phyloP scores from a whole-genome alignment of 2,329 filamentous ascomycete species.

The Colletotrichum tropicicola region DNA sequence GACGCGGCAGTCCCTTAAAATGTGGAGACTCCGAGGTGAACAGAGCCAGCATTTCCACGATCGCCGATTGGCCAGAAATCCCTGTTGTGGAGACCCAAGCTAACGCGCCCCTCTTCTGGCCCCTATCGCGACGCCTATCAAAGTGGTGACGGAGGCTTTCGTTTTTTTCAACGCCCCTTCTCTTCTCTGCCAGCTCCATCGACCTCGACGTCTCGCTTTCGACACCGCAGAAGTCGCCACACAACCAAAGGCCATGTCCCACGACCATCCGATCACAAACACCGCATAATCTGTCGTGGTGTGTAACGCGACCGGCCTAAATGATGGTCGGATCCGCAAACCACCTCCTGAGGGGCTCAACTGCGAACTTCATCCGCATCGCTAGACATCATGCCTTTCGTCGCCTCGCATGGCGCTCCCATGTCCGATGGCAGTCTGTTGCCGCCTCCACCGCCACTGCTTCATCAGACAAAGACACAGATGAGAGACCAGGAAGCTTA shows the following conservation, averaged over 20 bases:
- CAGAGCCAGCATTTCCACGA: not conserved
- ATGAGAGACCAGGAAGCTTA: constrained; percentile 40
- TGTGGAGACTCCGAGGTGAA: not conserved
- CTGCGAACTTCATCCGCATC: constrained; percentile 59
- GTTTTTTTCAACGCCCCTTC: constrained; percentile 16
- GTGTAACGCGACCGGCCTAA: constrained; percentile 3
- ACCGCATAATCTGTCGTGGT: not conserved
- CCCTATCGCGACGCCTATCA: constrained; percentile 26
- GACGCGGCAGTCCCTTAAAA: constrained; percentile 11
- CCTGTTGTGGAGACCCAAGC: constrained; percentile 8
- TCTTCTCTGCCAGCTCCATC: constrained; percentile 17
- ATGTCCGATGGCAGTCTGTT: constrained; percentile 55
- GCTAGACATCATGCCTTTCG: constrained; percentile 56
- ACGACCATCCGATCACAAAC: not conserved
- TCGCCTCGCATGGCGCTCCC: constrained; percentile 44
- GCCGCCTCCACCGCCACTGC: constrained; percentile 38
- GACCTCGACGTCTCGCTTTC: not conserved
- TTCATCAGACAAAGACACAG: constrained; percentile 18
- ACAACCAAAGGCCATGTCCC: constrained; percentile 19
- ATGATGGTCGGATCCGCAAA: constrained; percentile 27
- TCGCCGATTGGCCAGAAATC: constrained; percentile 13
- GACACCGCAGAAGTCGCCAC: constrained; percentile 30
- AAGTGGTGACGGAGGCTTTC: constrained; percentile 21
- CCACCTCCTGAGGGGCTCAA: constrained; percentile 49
- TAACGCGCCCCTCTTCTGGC: constrained; percentile 24